Evolutionary conservation across 352 stramenopile genomes (phyloP), one percentile per base, ranked within the genome.

Genomic region (Phytopythium vexans): DNA sequence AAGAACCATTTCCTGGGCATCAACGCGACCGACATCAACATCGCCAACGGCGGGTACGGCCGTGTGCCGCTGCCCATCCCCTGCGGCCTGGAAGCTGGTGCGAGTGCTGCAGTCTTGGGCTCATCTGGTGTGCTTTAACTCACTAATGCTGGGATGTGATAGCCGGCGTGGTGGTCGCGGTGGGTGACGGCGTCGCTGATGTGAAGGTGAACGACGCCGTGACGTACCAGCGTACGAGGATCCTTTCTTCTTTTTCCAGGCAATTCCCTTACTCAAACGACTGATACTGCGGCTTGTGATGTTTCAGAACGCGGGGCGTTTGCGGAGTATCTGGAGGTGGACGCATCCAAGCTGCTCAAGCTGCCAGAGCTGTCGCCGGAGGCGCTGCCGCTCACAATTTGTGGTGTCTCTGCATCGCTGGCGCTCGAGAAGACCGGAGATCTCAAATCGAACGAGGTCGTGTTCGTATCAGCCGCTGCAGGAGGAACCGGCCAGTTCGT

Each of bases 401-500:
- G 63, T 37, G 76, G 76, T 8, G 54, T 73, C 27, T 82, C 74
- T 4, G 74, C 60, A 0, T 82, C 66, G 8, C 55, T 81, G 0
- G 74, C 77, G 4, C 65, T 88, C 10, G 74, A 88, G 40, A 60
- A 71, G n/a, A 64, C 69, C 0, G 77, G 74, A 7, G 47, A 88
- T 40, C 77, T 88, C 70, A 72, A 63, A 52, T 49, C 54, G 39
- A 60, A 65, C 32, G 64, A 72, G 40, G 4, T 64, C 6, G 72
- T 86, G 45, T 61, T 86, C 32, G 75, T 86, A 33, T 75, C 73
- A 11, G 60, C 73, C 1, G 70, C 73, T 4, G 73, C 72, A 11
- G 86, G 86, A 7, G 86, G 80, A 12, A 89, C 81, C 11, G 86
- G 86, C 6, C 59, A 91, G 15, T 86, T 90, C 38, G 86, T 80